These are phyloP conservation scores for Xylariales sp. DNA, from an alignment of 2,329 filamentous ascomycete species.

Conservation along the genomic window DNA sequence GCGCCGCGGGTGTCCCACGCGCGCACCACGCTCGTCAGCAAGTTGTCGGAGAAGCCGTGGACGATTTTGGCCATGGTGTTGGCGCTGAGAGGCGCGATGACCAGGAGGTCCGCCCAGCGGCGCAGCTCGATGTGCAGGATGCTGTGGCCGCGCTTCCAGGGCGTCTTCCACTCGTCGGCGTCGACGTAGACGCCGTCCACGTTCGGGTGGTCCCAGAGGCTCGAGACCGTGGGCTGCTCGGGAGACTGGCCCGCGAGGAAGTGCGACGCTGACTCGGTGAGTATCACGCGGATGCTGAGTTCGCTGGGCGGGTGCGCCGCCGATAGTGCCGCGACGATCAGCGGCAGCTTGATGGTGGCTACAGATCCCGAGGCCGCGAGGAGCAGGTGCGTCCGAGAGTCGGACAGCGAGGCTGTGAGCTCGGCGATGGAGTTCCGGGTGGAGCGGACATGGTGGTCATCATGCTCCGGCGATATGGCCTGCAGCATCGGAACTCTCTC, in stretches of 20 bases:
- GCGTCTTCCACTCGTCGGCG: conserved; percentile 76
- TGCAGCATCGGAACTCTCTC: conserved; percentile 20
- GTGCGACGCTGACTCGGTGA: conserved; percentile 67
- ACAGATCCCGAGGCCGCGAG: conserved; percentile 68
- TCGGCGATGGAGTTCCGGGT: conserved; percentile 18
- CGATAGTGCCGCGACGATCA: conserved; percentile 58
- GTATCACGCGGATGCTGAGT: conserved; percentile 79
- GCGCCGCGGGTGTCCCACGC: conserved; percentile 80
- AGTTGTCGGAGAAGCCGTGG: conserved; percentile 70
- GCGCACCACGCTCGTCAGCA: conserved; percentile 69
- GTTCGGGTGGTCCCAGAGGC: conserved; percentile 57
- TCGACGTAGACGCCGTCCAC: conserved; percentile 82
- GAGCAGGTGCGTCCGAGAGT: conserved; percentile 57
- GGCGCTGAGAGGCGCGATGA: conserved; percentile 77
- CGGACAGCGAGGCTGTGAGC: conserved; percentile 30
- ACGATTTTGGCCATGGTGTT: conserved; percentile 84
- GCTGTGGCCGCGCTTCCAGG: conserved; percentile 72
- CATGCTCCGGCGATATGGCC: conserved; percentile 18
- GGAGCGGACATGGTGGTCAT: conserved; percentile 16
- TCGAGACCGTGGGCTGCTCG: conserved; percentile 69
- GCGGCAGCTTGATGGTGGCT: conserved; percentile 80
- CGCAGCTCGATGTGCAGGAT: conserved; percentile 91
- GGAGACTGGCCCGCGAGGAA: conserved; percentile 73
- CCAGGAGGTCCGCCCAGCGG: conserved; percentile 74
- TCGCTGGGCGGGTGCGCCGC: conserved; percentile 28